Evolutionary conservation across 129 eudicot genomes (phyloP).

Genomic region (Centaurea solstitialis): DNA sequence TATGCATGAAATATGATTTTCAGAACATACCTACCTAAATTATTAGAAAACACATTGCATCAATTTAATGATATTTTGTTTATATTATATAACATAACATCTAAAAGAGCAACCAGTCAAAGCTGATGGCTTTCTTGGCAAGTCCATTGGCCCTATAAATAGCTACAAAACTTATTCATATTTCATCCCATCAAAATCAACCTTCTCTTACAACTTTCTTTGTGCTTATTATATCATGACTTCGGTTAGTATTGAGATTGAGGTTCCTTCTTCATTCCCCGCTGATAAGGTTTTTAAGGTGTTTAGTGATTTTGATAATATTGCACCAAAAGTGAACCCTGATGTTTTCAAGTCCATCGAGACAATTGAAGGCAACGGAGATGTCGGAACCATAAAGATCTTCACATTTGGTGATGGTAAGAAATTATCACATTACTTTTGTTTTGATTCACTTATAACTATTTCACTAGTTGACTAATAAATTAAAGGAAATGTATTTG

Average conservation of each 20-base stretch:
- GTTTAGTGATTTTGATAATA: slow-evolving; percentile 32
- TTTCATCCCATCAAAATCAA: slow-evolving; percentile 7
- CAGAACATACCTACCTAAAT: too few species aligned
- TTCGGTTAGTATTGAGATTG: slow-evolving; percentile 19
- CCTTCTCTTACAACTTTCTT: neutral
- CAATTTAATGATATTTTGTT: too few species aligned
- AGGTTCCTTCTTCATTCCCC: slow-evolving; percentile 31
- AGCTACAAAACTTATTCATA: neutral
- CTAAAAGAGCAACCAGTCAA: neutral
- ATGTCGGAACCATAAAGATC: slow-evolving; percentile 41
- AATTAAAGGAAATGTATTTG: neutral
- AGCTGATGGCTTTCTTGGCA: slow-evolving; percentile 6
- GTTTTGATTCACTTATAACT: neutral
- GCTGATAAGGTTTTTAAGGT: slow-evolving; percentile 40
- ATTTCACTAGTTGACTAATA: neutral
- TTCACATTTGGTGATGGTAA: slow-evolving; percentile 49
- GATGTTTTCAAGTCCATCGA: slow-evolving; percentile 42
- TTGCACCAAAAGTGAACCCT: slow-evolving; percentile 45
- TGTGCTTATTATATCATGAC: slow-evolving; percentile 6
- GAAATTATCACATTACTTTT: neutral
- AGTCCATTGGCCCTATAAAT: slow-evolving; percentile 21
- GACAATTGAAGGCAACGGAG: slow-evolving; percentile 47
- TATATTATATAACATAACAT: too few species aligned
- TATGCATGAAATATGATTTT: too few species aligned
- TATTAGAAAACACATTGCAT: too few species aligned